Conservation (phyloP, 306 rosid species). For the Acacia crassicarpa region DNA sequence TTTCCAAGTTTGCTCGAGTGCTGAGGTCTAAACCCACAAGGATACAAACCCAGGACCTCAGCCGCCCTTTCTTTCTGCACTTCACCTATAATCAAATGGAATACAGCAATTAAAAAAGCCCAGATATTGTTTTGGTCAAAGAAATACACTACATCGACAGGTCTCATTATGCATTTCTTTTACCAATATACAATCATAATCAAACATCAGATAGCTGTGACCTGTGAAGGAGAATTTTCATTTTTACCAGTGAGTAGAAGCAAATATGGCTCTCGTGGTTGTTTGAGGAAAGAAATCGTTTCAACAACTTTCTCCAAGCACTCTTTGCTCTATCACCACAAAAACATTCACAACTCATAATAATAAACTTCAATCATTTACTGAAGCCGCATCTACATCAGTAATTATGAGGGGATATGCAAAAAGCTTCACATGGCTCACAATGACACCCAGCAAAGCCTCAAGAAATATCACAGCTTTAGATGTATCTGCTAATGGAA, state of each 20-base stretch:
- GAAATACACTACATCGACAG: constrained; percentile 5
- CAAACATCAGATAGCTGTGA: background rate
- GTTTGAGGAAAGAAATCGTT: constrained; percentile 65
- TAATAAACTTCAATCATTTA: background rate
- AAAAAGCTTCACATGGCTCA: background rate
- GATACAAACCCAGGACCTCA: constrained; percentile 75
- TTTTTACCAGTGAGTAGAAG: constrained; percentile 84
- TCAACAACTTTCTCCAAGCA: constrained; percentile 82
- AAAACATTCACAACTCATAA: constrained; percentile 1
- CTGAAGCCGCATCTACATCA: background rate
- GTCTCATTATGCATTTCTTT: constrained; percentile 11
- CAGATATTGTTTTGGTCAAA: background rate
- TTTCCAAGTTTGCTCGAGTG: constrained; percentile 88
- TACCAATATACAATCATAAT: background rate
- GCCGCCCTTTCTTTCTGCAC: constrained; percentile 89
- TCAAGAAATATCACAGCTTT: background rate
- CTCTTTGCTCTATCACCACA: constrained; percentile 72
- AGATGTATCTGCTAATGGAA: background rate
- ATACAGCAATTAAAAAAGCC: constrained; percentile 1
- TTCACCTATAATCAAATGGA: constrained; percentile 58
- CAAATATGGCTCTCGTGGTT: constrained; percentile 54
- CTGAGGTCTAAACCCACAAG: constrained; percentile 81
- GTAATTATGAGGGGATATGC: background rate
- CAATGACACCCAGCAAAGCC: background rate
- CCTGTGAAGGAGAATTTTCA: background rate